Evolutionary conservation across 2,329 filamentous ascomycete species (phyloP), one percentile per base, ranked within the genome.

Genomic region (Conoideocrella luteorostrata): DNA sequence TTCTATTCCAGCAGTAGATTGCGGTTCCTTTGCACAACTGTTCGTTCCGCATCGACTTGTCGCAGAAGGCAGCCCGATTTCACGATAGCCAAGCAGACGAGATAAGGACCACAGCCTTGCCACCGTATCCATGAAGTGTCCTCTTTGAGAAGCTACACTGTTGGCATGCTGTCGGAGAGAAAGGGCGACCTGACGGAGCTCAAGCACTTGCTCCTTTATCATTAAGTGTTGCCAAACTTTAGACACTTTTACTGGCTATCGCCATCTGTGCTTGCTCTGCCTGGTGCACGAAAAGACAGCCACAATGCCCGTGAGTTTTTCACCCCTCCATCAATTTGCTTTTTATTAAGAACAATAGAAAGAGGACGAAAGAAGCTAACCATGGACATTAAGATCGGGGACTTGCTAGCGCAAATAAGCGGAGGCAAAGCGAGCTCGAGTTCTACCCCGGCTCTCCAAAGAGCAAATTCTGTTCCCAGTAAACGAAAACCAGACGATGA

Each of bases 401-500:
- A 64, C 47, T 55, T 64, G 39, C 52, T 64, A 26, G 79, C 77
- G 51, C 74, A 78, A 57, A 83, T 84, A 51, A 76, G 69, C 50
- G 79, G 78, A 56, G 70, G 71, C 49, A 69, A 72, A 57, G 62
- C 69, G 53, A 54, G 70, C 12, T 53, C 58, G 35, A 54, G 55
- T 39, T 46, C 65, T 34, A 52, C 64, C 13, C 53, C 64, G 7
- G 54, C 58, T 26, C 47, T 58, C 13, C 47, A 49, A 17, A 56
- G 57, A 44, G 46, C 54, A 5, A 55, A 47, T 24, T 48, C 54
- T 11, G 41, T 61, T 22, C 59, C 52, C 6, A 46, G 66, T 29
- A 83, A 83, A 61, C 72, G 79, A 50, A 83, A 82, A 56, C 73
- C 77, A 39, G 72, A 75, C 28, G 67, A 74, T 47, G 72, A 78